phyloP scores from a whole-genome alignment of 805 yeast genomes.

The Nematodospora valgi region DNA sequence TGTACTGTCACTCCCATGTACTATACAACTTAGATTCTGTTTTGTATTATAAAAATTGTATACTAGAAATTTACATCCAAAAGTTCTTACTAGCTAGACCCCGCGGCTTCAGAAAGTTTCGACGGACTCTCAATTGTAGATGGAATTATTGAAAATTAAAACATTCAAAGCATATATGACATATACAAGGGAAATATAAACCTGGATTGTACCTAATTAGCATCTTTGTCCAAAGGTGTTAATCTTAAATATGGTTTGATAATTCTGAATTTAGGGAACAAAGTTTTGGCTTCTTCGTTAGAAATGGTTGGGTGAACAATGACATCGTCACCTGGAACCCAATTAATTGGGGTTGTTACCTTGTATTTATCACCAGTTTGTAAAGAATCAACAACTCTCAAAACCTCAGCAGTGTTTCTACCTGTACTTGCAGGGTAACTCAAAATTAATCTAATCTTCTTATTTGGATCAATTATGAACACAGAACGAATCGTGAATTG shows the following conservation, averaged over 20 bases:
- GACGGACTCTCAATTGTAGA: too few relatives aligned
- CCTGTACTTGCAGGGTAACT: constrained; percentile 94
- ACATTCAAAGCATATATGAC: neutral
- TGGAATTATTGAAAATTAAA: too few relatives aligned
- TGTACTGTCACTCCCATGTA: too few relatives aligned
- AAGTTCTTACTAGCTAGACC: too few relatives aligned
- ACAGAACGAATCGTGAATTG: constrained; percentile 91
- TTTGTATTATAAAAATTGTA: too few relatives aligned
- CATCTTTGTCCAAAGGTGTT: constrained; percentile 46
- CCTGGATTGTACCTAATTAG: neutral
- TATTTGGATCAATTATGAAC: constrained; percentile 84
- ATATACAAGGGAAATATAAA: neutral
- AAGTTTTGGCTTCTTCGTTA: constrained; percentile 57
- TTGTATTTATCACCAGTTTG: constrained; percentile 82
- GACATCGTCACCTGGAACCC: constrained; percentile 88
- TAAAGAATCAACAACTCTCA: constrained; percentile 85
- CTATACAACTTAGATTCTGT: too few relatives aligned
- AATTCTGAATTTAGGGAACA: constrained; percentile 81
- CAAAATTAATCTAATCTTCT: constrained; percentile 82
- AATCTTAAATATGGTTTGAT: constrained; percentile 88
- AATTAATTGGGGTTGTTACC: constrained; percentile 83
- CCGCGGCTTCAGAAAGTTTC: too few relatives aligned
- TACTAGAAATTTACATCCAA: too few relatives aligned
- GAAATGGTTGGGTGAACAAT: constrained; percentile 85
- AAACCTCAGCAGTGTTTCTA: constrained; percentile 88